Percentiles rank a stretch among this genome's conserved stretches.
These are phyloP conservation scores for Endotrypanum monterogeii DNA, from an alignment of 208 protist species.

Conservation along the genomic window DNA sequence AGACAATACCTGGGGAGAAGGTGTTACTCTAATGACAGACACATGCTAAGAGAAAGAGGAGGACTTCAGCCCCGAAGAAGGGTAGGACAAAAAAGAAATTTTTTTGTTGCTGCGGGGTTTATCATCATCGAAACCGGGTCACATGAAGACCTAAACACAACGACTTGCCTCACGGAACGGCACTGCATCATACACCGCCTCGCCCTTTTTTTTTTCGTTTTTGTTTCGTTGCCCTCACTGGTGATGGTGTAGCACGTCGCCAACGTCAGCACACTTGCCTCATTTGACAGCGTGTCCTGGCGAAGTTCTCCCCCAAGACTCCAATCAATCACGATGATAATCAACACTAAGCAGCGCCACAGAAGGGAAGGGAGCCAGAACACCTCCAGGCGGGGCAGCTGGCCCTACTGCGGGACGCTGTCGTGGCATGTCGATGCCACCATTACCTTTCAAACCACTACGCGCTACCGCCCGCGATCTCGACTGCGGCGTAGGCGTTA, in stretches of 20 bases:
- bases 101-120: not conserved
- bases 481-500: not conserved
- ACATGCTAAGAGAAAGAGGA: not conserved
- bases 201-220: not conserved
- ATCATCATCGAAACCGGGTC: not conserved
- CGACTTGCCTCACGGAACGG: not conserved
- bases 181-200: not conserved
- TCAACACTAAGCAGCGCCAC: not conserved
- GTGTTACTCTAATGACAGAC: not conserved
- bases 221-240: not conserved
- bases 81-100: not conserved
- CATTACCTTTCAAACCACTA: not conserved
- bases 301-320: not conserved
- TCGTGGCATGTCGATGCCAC: too few species aligned
- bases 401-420: not conserved
- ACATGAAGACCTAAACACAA: not conserved
- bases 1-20: not conserved
- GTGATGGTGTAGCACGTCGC: not conserved
- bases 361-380: not conserved
- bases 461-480: not conserved
- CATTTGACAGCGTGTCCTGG: not conserved
- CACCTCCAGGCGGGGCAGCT: not conserved
- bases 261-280: not conserved
- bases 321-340: not conserved
- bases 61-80: not conserved